Evolutionary conservation across 495 filamentous ascomycete species (phyloP).

Genomic region (Hypoxylon subgilvum): DNA sequence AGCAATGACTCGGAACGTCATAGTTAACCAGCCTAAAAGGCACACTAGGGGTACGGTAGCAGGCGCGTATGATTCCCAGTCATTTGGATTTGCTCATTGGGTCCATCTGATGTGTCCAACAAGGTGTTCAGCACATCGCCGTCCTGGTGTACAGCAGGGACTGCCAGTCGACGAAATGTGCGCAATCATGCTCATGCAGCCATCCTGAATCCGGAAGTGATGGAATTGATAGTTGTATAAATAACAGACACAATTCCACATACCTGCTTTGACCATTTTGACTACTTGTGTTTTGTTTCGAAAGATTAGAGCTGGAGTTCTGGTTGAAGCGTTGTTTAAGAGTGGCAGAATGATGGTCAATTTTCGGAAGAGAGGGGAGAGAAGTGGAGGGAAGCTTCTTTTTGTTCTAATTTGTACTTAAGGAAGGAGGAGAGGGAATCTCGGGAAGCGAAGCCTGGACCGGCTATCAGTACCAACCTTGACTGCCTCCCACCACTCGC

Average conservation of each 20-base stretch:
- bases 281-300: conserved; percentile 38
- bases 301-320: conserved; percentile 12
- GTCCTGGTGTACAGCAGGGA: conserved; percentile 30
- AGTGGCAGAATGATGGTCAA: conserved; percentile 15
- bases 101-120: conserved; percentile 36
- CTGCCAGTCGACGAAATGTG: conserved; percentile 39
- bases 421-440: conserved; percentile 21
- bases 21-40: conserved; percentile 15
- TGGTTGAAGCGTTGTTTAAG: conserved; percentile 11
- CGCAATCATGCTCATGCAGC: conserved; percentile 48
- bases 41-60: conserved; percentile 12
- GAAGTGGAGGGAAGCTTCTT: conserved; percentile 29
- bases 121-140: conserved; percentile 39
- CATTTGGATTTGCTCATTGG: conserved; percentile 10
- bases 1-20: conserved; percentile 37
- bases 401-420: conserved; percentile 40
- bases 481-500: conserved; percentile 2
- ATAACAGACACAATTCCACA: conserved; percentile 48
- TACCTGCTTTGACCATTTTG: conserved; percentile 97
- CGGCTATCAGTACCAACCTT: conserved; percentile 21
- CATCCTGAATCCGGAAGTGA: conserved; percentile 40
- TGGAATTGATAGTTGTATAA: conserved; percentile 34
- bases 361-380: conserved; percentile 25
- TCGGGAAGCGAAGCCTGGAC: conserved; percentile 22
- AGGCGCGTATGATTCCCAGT: conserved; percentile 23